phyloP scores from a whole-genome alignment of 1,139 yeast species.

The Candida labiduridarum region DNA sequence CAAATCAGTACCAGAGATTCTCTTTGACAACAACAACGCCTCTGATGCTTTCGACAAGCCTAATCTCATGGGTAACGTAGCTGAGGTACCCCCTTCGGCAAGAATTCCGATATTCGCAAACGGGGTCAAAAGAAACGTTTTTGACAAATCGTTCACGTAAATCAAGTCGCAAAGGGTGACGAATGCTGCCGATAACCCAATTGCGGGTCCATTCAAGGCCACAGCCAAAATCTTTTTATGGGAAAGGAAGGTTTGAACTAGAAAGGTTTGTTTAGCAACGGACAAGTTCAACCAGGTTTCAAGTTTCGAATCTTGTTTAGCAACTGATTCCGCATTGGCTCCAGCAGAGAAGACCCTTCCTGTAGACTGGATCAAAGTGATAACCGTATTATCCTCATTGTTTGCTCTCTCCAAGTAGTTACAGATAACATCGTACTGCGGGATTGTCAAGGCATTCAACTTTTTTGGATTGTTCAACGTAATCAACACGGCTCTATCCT shows the following conservation, averaged over 20 bases:
- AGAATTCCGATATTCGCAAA: constrained; percentile 83
- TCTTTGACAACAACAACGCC: constrained; percentile 69
- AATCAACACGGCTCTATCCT: constrained; percentile 59
- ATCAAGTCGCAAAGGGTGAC: constrained; percentile 79
- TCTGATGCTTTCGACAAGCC: constrained; percentile 78
- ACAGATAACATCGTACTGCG: constrained; percentile 66
- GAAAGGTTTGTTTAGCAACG: constrained; percentile 67
- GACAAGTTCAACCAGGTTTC: constrained; percentile 62
- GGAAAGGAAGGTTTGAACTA: constrained; percentile 67
- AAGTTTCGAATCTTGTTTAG: constrained; percentile 36
- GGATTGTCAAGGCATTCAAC: constrained; percentile 68
- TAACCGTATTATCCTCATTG: constrained; percentile 58
- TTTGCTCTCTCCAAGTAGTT: constrained; percentile 67
- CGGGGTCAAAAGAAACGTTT: constrained; percentile 68
- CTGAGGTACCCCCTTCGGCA: constrained; percentile 78
- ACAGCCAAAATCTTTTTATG: constrained; percentile 74
- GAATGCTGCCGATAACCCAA: constrained; percentile 76
- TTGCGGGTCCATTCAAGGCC: constrained; percentile 85
- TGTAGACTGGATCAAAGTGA: constrained; percentile 69
- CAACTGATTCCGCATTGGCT: constrained; percentile 51
- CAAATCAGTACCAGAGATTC: constrained; percentile 61
- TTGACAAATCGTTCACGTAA: constrained; percentile 60
- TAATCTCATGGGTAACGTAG: constrained; percentile 66
- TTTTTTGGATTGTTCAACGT: constrained; percentile 64
- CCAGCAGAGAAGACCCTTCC: constrained; percentile 87